Base-by-base conservation (phyloP, 1,284 basidiomycete genomes). In the Cutaneotrichosporon cutaneum region DNA sequence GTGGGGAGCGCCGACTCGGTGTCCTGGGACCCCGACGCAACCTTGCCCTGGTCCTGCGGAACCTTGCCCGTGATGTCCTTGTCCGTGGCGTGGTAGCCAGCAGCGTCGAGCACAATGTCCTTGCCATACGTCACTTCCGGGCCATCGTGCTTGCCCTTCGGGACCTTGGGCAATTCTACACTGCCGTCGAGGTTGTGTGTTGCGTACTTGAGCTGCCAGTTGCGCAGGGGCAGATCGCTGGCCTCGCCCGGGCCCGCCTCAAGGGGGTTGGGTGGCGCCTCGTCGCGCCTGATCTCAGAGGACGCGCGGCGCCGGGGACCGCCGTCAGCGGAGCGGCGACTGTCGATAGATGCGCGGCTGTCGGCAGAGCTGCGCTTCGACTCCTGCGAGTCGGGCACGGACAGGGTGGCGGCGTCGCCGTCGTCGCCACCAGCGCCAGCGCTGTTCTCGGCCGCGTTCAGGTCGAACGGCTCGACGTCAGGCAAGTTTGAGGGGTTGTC, bases 51-150 rank as follows among this genome's bases (percentile, higher is more conserved):
- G n/a, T 51, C 35, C 32, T 58, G 47, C 22, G 32, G 30, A 6
- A 16, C 51, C 50, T 52, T 30, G 32, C 26, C 42, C 14, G 16
- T n/a, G 21, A 24, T 26, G 5, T 44, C 42, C 27, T 54, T 45
- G 30, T 45, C 44, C n/a, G 39, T 35, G 26, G 36, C 39, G 62
- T 80, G 78, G 71, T 82, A 83, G 1, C 83, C 83, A 10, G 75
- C 77, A 74, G 81, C 80, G 68, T 80, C 77, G 64, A 83, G 63
- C 24, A 81, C 79, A 81, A 81, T 72, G 85, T 90, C 79, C 64
- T 67, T 65, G 16, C 69, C 86, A 70, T 91, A 90, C 51, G 86
- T 81, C 1, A 92, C 84, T 6, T 85, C 84, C 22, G 88, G 88
- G 50, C 83, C 82, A 62, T 86, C 82, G 10, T 82, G 81, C 22